Evolutionary conservation across 805 yeast species (phyloP), one percentile per base, ranked within the genome.

Genomic region (Pichia paraexigua): DNA sequence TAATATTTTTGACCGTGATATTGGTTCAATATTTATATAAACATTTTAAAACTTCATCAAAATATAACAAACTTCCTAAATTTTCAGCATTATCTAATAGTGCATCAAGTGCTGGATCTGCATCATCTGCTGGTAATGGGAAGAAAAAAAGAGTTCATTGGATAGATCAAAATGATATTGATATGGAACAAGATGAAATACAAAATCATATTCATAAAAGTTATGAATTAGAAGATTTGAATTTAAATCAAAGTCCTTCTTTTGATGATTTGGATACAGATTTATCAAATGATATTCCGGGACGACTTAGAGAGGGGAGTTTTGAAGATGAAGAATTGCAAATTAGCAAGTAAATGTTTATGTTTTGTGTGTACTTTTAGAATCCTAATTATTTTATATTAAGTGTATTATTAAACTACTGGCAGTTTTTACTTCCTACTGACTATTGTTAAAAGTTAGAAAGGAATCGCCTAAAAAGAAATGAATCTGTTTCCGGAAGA

Each of bases 81-180:
- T 50, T 47, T 35, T 51, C 53, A 3, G 48, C 50, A 18, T 39
- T 47, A 13, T 45, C 53, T n/a, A 46, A 41, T 8, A 40, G 45
- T 10, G 18, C 48, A 20, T n/a, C 48, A 25, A 47, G 37, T 22
- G 50, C 53, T 47, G 53, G 53, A 50, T 21, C 39, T 21, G 18
- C 46, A 15, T 41, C 17, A 10, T 47, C 30, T 13, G 27, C 45
- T n/a, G 40, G 13, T 9, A 46, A 24, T 11, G 45, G 53, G 30
- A 64, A 62, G 59, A 65, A 65, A 57, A 68, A 68, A 54, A 62
- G 56, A 45, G 72, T 68, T 28, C 69, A 63, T 39, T 68, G 71
- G 71, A 48, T 56, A 5, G 55, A 47, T 40, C 50, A 49, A 18
- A 53, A 51, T 15, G 46, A 46, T 11, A 61, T 61, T 44, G 47